phyloP scores from a whole-genome alignment of 805 yeast species.

The Kluyveromyces starmeri region DNA sequence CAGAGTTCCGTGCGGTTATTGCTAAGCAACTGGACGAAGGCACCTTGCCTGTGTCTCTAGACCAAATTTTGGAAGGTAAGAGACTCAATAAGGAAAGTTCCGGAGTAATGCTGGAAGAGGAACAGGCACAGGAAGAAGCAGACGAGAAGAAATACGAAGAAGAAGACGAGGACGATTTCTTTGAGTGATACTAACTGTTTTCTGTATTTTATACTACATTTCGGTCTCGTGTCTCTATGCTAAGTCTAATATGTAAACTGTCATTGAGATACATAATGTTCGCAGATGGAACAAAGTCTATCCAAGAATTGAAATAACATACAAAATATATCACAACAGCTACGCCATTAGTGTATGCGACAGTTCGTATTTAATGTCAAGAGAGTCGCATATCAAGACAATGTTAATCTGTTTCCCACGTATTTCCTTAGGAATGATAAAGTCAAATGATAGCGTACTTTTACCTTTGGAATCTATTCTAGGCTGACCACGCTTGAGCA shows the following conservation, averaged over 20 bases:
- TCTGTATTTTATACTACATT: too few species aligned
- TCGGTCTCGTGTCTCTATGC: too few species aligned
- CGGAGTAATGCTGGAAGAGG: conserved; percentile 16
- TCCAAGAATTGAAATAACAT: too few species aligned
- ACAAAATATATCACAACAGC: too few species aligned
- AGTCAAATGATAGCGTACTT: conserved; percentile 31
- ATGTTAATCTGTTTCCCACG: conserved; percentile 39
- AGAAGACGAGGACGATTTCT: conserved; percentile 29
- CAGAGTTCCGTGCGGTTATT: conserved; percentile 44
- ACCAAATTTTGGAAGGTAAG: conserved; percentile 33
- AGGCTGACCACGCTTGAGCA: conserved; percentile 73
- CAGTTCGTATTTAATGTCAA: conserved; percentile 41
- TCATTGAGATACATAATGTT: conserved; percentile 1
- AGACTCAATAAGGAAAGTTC: conserved; percentile 19
- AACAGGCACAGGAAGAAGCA: conserved; percentile 13
- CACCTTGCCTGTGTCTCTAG: conserved; percentile 49
- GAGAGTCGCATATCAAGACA: conserved; percentile 55
- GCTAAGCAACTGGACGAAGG: conserved; percentile 43
- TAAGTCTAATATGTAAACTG: background rate
- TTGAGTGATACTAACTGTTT: conserved; percentile 29
- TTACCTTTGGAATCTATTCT: conserved; percentile 23
- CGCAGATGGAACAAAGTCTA: too few species aligned
- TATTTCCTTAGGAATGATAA: conserved; percentile 43
- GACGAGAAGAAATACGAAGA: conserved; percentile 14
- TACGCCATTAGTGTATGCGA: conserved; percentile 14